phyloP scores from a whole-genome alignment of 192 early-diverging fungal genomes.

The Coemansia sp. region DNA sequence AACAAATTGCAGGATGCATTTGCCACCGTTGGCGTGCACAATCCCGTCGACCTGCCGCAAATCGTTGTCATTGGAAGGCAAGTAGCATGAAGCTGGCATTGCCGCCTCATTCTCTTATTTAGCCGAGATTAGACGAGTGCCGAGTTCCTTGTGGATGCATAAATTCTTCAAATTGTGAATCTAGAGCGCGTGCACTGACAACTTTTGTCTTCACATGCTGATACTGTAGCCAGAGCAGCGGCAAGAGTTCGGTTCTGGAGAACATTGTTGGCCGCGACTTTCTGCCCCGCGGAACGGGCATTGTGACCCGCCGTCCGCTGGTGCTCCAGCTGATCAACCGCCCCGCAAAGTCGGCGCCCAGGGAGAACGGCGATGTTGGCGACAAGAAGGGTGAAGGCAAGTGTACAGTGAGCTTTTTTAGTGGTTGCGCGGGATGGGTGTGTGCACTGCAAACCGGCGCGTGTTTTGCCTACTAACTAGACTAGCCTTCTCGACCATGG shows the following conservation, averaged over 20 bases:
- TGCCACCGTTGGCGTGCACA: conserved; percentile 81
- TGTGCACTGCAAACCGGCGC: no score
- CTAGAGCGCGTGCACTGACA: not conserved
- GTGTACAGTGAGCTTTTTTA: not conserved
- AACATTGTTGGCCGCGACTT: conserved; percentile 99
- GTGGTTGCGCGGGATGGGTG: no score
- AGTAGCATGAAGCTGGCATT: not conserved
- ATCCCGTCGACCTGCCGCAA: conserved; percentile 85
- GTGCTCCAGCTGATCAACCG: conserved; percentile 96
- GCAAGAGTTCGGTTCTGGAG: conserved; percentile 97
- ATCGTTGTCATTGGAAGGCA: conserved; percentile 77
- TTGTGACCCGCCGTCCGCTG: conserved; percentile 95
- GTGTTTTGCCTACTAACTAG: not conserved
- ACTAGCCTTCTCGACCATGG: no score
- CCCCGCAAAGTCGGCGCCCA: conserved; percentile 42
- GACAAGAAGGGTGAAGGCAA: conserved; percentile 55
- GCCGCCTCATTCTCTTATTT: no score
- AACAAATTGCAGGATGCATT: conserved; percentile 90
- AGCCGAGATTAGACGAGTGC: not conserved
- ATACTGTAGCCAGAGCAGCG: conserved; percentile 67
- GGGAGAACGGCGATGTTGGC: conserved; percentile 13
- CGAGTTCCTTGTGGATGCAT: conserved; percentile 1
- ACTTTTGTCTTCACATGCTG: not conserved
- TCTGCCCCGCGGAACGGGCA: conserved; percentile 92
- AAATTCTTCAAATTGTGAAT: not conserved